A percentile compares a stretch with the other conserved stretches of the same genome.
These are phyloP conservation scores for Mortierella sp. DNA, from an alignment of 371 early-diverging fungal genomes.

Conservation along the genomic window DNA sequence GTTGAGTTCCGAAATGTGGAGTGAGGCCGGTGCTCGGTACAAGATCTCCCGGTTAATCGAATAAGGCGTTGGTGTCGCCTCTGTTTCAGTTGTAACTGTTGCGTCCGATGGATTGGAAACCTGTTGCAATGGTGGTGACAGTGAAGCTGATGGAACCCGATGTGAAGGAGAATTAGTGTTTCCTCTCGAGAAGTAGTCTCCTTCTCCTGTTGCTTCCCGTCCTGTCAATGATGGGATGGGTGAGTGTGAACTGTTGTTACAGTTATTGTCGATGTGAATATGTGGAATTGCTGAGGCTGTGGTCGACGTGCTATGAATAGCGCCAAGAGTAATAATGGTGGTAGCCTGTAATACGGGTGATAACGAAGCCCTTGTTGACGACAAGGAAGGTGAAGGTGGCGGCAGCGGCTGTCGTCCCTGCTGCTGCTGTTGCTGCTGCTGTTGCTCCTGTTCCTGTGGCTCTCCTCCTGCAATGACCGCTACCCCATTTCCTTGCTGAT, in stretches of 20 bases:
- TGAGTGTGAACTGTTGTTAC: background rate
- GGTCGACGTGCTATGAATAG: background rate
- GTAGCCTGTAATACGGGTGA: background rate
- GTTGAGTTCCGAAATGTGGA: background rate
- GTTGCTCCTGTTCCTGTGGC: background rate
- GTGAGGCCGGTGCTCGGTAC: background rate
- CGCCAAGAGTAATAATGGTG: background rate
- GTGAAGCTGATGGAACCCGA: background rate
- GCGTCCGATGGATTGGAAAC: background rate
- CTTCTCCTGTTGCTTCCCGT: background rate
- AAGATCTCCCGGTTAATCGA: slow-evolving; percentile 3
- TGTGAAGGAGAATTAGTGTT: background rate
- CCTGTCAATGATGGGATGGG: background rate
- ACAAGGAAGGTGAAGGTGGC: background rate
- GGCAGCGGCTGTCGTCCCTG: background rate
- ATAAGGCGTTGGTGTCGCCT: background rate
- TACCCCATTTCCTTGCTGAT: background rate
- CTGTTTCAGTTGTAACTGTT: background rate
- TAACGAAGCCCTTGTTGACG: background rate
- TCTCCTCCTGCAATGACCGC: background rate
- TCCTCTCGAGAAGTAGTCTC: background rate
- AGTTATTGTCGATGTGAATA: background rate
- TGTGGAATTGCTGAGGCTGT: background rate
- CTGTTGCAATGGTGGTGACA: background rate
- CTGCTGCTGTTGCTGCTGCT: background rate